These are phyloP conservation scores for Irpex sp. DNA, from an alignment of 1,284 basidiomycete genomes.

Conservation along the genomic window DNA sequence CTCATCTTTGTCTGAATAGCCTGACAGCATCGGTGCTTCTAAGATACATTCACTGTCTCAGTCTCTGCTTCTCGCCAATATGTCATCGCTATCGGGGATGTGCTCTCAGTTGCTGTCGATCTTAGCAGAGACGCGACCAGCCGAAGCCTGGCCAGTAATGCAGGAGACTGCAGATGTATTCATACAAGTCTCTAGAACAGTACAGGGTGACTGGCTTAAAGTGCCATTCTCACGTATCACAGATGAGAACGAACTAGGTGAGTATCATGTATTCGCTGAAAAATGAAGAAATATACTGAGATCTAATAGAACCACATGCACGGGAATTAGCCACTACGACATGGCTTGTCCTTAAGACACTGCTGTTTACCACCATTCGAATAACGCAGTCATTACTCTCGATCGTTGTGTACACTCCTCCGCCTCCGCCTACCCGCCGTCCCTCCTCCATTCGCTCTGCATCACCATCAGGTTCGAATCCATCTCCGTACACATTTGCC, in stretches of 20 bases:
- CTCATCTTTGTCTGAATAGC: constrained; percentile 9
- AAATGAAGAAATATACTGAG: constrained; percentile 1
- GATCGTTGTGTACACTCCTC: constrained; percentile 18
- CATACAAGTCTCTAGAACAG: constrained; percentile 31
- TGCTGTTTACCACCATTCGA: constrained; percentile 69
- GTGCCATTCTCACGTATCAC: constrained; percentile 37
- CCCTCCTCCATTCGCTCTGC: constrained; percentile 33
- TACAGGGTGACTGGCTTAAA: constrained; percentile 53
- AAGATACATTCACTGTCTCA: constrained; percentile 35
- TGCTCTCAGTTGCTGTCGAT: constrained; percentile 44
- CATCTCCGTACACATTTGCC: constrained; percentile 44
- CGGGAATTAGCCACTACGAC: constrained; percentile 42
- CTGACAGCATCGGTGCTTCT: constrained; percentile 26
- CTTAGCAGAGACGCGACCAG: constrained; percentile 43
- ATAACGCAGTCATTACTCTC: constrained; percentile 60
- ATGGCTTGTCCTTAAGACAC: constrained; percentile 66
- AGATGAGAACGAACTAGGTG: constrained; percentile 35
- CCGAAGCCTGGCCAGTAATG: constrained; percentile 42
- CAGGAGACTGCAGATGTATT: constrained; percentile 40
- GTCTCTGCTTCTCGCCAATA: constrained; percentile 44
- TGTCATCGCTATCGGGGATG: constrained; percentile 51
- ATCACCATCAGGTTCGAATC: constrained; percentile 9
- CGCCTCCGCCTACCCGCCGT: neutral
- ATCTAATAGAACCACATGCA: constrained; percentile 33
- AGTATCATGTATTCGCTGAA: constrained; percentile 7